These are phyloP conservation scores for Fusarium graminum DNA, from an alignment of 2,329 filamentous ascomycete species.

Conservation along the genomic window DNA sequence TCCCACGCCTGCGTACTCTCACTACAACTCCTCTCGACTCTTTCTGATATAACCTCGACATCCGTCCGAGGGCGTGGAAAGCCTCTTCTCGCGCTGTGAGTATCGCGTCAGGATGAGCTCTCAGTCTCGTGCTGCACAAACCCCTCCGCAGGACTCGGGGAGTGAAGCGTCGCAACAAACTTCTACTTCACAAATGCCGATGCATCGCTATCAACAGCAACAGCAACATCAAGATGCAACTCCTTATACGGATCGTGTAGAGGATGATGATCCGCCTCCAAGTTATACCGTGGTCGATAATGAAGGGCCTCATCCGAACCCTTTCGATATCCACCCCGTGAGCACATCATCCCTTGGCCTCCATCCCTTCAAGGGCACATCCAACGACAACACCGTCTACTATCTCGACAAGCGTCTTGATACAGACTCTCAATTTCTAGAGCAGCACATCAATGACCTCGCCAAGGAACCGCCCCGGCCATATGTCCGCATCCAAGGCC, in stretches of 20 bases:
- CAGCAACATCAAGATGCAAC: constrained; percentile 5
- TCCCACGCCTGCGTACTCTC: constrained; percentile 16
- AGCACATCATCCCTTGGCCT: constrained; percentile 40
- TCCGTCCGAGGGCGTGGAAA: constrained; percentile 17
- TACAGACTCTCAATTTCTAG: constrained; percentile 58
- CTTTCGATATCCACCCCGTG: constrained; percentile 30
- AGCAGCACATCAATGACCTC: constrained; percentile 59
- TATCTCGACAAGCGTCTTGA: constrained; percentile 63
- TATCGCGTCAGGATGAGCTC: constrained; percentile 22
- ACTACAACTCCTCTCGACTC: constrained; percentile 22
- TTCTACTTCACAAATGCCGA: constrained; percentile 35
- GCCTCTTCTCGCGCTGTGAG: neutral
- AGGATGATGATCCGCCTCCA: constrained; percentile 35
- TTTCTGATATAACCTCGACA: constrained; percentile 6
- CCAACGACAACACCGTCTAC: constrained; percentile 54
- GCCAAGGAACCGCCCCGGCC: constrained; percentile 65
- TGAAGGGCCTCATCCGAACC: constrained; percentile 30
- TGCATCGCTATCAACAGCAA: constrained; percentile 33
- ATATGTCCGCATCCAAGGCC: constrained; percentile 65
- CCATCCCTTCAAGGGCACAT: constrained; percentile 51
- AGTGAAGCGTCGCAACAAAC: constrained; percentile 34
- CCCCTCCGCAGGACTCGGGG: constrained; percentile 28
- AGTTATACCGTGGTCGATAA: constrained; percentile 42
- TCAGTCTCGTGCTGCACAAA: constrained; percentile 21
- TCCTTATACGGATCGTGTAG: constrained; percentile 32